Evolutionary conservation across 2,329 filamentous ascomycete species (phyloP).

Genomic region (Paecilomyces sp.): DNA sequence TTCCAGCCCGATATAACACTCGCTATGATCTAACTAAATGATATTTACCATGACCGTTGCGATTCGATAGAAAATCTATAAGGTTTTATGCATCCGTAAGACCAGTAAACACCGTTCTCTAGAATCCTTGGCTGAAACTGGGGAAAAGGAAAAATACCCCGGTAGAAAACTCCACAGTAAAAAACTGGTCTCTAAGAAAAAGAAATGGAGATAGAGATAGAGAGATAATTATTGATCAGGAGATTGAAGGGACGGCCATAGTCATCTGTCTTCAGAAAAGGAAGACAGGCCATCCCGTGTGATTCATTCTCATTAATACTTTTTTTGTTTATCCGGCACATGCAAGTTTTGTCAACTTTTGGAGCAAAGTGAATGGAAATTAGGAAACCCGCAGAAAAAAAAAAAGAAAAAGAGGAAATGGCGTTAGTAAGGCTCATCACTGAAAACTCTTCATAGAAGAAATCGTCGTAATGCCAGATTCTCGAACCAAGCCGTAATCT

Average conservation of each 20-base stretch:
- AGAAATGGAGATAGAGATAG: not conserved
- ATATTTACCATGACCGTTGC: not conserved
- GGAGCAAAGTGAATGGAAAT: not conserved
- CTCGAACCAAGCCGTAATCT: constrained; percentile 13
- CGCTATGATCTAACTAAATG: not conserved
- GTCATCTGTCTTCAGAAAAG: not conserved
- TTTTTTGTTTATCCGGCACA: not conserved
- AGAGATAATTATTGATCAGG: not conserved
- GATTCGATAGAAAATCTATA: no score
- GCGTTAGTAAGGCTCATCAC: not conserved
- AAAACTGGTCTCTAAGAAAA: not conserved
- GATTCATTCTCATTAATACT: not conserved
- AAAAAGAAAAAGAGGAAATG: not conserved
- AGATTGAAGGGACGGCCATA: not conserved
- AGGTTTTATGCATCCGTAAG: no score
- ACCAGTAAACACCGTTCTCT: not conserved
- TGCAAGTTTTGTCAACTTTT: not conserved
- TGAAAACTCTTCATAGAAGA: not conserved
- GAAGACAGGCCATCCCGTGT: not conserved
- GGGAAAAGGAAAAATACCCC: not conserved
- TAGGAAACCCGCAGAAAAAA: not conserved
- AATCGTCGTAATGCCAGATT: constrained; percentile 9
- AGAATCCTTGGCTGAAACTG: not conserved
- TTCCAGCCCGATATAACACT: not conserved
- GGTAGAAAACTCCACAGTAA: not conserved